Evolutionary conservation across 139 green algal species (phyloP).

Genomic region (Micractinium sp.): DNA sequence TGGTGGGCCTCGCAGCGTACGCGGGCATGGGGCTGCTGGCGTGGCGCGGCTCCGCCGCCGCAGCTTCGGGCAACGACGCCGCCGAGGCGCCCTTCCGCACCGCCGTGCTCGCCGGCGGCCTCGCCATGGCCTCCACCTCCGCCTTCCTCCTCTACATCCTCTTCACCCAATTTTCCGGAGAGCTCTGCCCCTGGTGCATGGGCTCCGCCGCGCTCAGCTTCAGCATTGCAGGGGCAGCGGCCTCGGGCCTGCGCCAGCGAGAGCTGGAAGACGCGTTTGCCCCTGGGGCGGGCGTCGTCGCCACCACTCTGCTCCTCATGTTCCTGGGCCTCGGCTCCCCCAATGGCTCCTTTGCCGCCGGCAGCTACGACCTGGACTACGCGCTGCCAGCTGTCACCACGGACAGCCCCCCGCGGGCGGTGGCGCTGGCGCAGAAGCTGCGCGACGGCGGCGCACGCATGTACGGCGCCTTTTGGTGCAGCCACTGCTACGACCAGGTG

Average conservation of each 20-base stretch:
- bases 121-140: slow-evolving; percentile 69
- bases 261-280: slow-evolving; percentile 53
- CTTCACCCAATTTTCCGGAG: slow-evolving; percentile 66
- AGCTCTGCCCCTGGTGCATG: slow-evolving; percentile 76
- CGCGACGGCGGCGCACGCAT: slow-evolving; percentile 84
- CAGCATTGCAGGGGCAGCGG: slow-evolving; percentile 39
- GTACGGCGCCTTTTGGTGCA: slow-evolving; percentile 99
- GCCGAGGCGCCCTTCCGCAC: slow-evolving; percentile 11
- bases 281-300: slow-evolving; percentile 51
- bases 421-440: slow-evolving; percentile 72
- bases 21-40: slow-evolving; percentile 57
- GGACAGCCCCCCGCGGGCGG: slow-evolving; percentile 11
- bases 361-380: slow-evolving; percentile 38
- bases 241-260: slow-evolving; percentile 30
- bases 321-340: slow-evolving; percentile 40
- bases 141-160: slow-evolving; percentile 80
- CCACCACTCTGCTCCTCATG: slow-evolving; percentile 54
- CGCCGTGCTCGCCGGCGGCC: slow-evolving; percentile 52
- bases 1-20: slow-evolving; percentile 75
- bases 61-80: slow-evolving; percentile 1
- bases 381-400: slow-evolving; percentile 26
- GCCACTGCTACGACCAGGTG: slow-evolving; percentile 89
- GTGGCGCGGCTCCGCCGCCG: not conserved
- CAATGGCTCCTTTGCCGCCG: slow-evolving; percentile 18
- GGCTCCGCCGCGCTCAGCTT: slow-evolving; percentile 70